A percentile compares a stretch with the other conserved stretches of the same genome.
Evolutionary conservation across 2,329 filamentous ascomycete genomes (phyloP).

Genomic region (Aspergillus fischeri): DNA sequence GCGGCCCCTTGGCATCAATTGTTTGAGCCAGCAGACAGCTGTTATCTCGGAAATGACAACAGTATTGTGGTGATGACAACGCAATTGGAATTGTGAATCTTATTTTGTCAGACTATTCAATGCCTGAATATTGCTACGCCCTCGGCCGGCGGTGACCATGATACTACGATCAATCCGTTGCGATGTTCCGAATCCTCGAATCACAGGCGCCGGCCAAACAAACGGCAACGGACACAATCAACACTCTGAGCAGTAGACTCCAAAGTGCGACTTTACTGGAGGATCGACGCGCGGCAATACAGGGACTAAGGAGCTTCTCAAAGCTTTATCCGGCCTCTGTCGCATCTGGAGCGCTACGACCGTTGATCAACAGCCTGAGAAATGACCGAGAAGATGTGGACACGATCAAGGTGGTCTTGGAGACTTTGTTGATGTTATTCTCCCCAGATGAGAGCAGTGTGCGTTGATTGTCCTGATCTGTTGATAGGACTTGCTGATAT

Average conservation of each 20-base stretch:
- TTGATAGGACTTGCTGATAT: constrained; percentile 18
- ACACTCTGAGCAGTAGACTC: constrained; percentile 79
- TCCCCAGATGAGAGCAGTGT: constrained; percentile 61
- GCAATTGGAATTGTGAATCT: constrained; percentile 15
- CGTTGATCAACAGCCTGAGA: constrained; percentile 76
- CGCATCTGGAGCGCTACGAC: constrained; percentile 84
- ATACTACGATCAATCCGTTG: constrained; percentile 31
- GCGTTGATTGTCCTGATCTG: constrained; percentile 26
- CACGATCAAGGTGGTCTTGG: constrained; percentile 89
- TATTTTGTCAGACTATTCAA: constrained; percentile 19
- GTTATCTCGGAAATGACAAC: not conserved
- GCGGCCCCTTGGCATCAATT: constrained; percentile 17
- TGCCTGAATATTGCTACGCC: constrained; percentile 24
- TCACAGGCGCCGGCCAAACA: constrained; percentile 85
- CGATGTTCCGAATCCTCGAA: constrained; percentile 57
- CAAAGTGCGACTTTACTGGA: constrained; percentile 88
- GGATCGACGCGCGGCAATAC: constrained; percentile 87
- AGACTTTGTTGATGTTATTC: constrained; percentile 94
- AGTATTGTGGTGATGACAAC: constrained; percentile 14
- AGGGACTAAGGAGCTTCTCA: constrained; percentile 89
- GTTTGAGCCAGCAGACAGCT: not conserved
- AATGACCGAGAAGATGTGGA: constrained; percentile 94
- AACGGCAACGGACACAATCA: constrained; percentile 92
- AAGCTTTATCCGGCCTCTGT: constrained; percentile 96
- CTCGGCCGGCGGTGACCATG: constrained; percentile 38